Percentiles rank a stretch among this genome's conserved stretches.
Conservation (phyloP, 2,329 filamentous ascomycete species). For the Alternaria longipes region DNA sequence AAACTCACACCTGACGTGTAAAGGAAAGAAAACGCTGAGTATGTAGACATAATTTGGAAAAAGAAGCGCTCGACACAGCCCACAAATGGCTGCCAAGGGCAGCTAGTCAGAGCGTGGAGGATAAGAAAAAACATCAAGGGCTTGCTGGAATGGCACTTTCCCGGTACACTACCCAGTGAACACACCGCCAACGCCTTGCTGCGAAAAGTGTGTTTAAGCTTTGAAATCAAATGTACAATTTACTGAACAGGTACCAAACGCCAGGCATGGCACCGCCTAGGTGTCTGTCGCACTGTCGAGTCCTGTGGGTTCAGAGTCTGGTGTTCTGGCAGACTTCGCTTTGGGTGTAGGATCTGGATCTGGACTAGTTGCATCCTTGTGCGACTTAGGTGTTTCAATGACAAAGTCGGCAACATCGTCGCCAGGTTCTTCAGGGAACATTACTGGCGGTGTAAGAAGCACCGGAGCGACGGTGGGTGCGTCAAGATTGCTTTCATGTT, state of each 20-base stretch:
- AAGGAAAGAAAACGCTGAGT: constrained; percentile 1
- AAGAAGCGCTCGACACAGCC: background rate
- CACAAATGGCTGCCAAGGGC: background rate
- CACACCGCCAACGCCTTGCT: constrained; percentile 51
- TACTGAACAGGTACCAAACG: constrained; percentile 1
- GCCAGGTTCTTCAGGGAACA: constrained; percentile 59
- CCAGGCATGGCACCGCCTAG: constrained; percentile 1
- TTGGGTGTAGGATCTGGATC: constrained; percentile 56
- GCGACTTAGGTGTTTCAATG: constrained; percentile 52
- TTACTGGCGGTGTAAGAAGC: constrained; percentile 61
- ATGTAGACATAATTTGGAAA: constrained; percentile 9
- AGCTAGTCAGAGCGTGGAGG: background rate
- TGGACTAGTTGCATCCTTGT: constrained; percentile 39
- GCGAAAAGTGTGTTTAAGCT: constrained; percentile 17
- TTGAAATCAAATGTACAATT: constrained; percentile 22
- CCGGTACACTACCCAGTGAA: constrained; percentile 46
- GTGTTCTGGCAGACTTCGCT: constrained; percentile 15
- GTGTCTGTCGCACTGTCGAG: constrained; percentile 5
- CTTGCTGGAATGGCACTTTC: constrained; percentile 27
- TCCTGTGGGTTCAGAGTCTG: constrained; percentile 6
- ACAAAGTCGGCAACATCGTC: constrained; percentile 47
- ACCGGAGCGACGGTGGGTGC: constrained; percentile 40
- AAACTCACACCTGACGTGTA: background rate
- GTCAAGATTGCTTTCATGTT: constrained; percentile 34
- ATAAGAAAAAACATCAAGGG: background rate